Conservation (phyloP, 2,329 filamentous ascomycete species). For the Keithomyces neogunnii region DNA sequence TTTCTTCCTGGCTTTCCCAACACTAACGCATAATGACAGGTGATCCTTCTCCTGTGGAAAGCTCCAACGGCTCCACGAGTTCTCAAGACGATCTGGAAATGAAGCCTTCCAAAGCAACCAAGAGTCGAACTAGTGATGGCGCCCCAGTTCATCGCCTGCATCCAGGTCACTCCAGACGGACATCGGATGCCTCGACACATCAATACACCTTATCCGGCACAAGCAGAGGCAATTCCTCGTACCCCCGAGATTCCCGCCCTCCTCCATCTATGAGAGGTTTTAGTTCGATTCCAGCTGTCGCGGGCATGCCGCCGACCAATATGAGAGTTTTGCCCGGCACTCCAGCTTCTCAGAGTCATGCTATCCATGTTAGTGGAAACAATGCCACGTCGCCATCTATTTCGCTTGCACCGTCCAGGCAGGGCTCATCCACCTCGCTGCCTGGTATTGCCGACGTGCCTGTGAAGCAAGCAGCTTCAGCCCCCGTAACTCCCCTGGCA, state of each 20-base stretch:
- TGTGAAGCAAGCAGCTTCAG: conserved; percentile 5
- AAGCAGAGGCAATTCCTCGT: conserved; percentile 8
- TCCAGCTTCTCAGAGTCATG: neutral
- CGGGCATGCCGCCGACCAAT: conserved; percentile 1
- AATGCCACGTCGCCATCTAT: conserved; percentile 4
- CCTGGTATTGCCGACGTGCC: conserved; percentile 11
- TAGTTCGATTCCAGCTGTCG: conserved; percentile 13
- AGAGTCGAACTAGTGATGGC: conserved; percentile 4
- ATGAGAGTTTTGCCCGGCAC: neutral
- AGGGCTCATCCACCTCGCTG: conserved; percentile 14
- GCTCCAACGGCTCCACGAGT: conserved; percentile 28
- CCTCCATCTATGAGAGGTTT: conserved; percentile 23
- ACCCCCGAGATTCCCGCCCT: conserved; percentile 16
- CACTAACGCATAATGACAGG: neutral
- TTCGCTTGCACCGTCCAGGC: conserved; percentile 8
- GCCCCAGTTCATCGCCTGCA: conserved; percentile 13
- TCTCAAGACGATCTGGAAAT: conserved; percentile 34
- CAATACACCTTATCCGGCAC: conserved; percentile 11
- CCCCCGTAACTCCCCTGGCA: conserved; percentile 9
- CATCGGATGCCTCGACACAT: conserved; percentile 21
- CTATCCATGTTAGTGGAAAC: neutral
- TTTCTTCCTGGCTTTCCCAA: neutral
- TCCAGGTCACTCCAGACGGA: conserved; percentile 19
- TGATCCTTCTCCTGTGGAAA: conserved; percentile 16
- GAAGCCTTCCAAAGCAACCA: conserved; percentile 14